phyloP scores from a whole-genome alignment of 495 filamentous ascomycete species.

The Elasticomyces elasticus region DNA sequence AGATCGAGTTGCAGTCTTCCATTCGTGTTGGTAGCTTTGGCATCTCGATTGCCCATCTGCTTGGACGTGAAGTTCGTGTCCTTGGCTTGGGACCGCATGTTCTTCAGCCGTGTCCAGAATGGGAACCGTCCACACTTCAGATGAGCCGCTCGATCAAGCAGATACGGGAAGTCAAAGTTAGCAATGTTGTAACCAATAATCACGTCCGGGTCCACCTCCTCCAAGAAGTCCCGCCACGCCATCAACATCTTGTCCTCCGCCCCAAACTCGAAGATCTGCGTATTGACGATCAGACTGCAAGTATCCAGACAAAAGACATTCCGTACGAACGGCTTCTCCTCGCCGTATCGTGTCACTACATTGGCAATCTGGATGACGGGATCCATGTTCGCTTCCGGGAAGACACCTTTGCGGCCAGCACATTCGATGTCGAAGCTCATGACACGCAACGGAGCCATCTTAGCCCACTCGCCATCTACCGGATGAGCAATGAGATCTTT shows the following conservation, averaged over 20 bases:
- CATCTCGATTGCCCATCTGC: conserved; percentile 96
- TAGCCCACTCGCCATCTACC: conserved; percentile 91
- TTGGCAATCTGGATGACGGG: conserved; percentile 98
- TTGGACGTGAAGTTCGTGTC: conserved; percentile 89
- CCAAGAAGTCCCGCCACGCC: conserved; percentile 79
- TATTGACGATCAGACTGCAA: conserved; percentile 87
- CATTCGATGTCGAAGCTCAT: conserved; percentile 99
- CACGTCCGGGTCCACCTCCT: conserved; percentile 88
- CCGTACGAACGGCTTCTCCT: conserved; percentile 86
- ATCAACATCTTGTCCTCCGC: conserved; percentile 77
- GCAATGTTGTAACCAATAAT: conserved; percentile 99
- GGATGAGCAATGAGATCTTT: conserved; percentile 75
- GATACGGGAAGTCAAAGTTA: conserved; percentile 98
- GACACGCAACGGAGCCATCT: conserved; percentile 90
- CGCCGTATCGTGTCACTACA: conserved; percentile 91
- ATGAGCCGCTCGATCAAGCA: conserved; percentile 79
- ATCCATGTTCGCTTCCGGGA: conserved; percentile 82
- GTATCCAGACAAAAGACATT: conserved; percentile 93
- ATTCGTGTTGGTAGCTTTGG: conserved; percentile 85
- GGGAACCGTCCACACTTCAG: conserved; percentile 68
- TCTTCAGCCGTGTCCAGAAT: conserved; percentile 69
- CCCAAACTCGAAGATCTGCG: conserved; percentile 74
- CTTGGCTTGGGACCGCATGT: conserved; percentile 53
- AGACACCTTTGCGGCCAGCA: conserved; percentile 92
- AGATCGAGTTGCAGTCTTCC: conserved; percentile 89